Base-by-base conservation (phyloP, 345 rosid genomes). In the Cardamine chenopodiifolia region DNA sequence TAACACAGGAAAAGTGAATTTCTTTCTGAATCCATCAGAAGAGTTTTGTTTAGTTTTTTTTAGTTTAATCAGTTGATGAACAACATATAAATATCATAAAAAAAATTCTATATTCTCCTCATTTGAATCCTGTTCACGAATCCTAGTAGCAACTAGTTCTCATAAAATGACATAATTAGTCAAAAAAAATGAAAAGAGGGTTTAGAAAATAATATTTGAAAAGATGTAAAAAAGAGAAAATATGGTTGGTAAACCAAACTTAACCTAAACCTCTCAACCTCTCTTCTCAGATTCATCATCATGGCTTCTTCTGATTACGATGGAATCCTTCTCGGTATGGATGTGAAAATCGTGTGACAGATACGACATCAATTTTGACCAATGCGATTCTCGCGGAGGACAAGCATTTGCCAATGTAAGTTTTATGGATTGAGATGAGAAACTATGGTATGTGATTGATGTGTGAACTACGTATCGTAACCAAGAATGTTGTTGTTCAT, bases 301-400 rank as follows among this genome's bases (percentile, higher is more conserved):
- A 66, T 66, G 49, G 44, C 85, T 29, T 57, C 8, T 4, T 18
- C 79, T 13, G 28, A 76, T 40, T 76, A 32, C 82, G 87, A 88
- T 22, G 85, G 93, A 14, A 71, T 90, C 72, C 80, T 94, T 14
- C 40, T 95, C 68, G 98, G 99, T 3, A 92, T 95, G 96, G 98
- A n/a, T n/a, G n/a, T n/a, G 26, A 25, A 25, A 25, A 71, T 60
- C 10, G 39, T 62, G 22, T 29, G 11, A 78, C 87, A 91, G 98
- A 75, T 94, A 91, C 63, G 95, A 86, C 26, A 47, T 94, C 86
- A 88, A n/a, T 83, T 85, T 78, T 85, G 81, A 91, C 88, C 91
- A 78, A 94, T 85, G 96, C 97, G 14, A 94, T 94, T 68, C 91
- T 94, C 40, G 98, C 97, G 0, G 97, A 94, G 70, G 97, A 94